Evolutionary conservation across 129 eudicot species (phyloP), one percentile per base, ranked within the genome.

Genomic region (Arctium minus): DNA sequence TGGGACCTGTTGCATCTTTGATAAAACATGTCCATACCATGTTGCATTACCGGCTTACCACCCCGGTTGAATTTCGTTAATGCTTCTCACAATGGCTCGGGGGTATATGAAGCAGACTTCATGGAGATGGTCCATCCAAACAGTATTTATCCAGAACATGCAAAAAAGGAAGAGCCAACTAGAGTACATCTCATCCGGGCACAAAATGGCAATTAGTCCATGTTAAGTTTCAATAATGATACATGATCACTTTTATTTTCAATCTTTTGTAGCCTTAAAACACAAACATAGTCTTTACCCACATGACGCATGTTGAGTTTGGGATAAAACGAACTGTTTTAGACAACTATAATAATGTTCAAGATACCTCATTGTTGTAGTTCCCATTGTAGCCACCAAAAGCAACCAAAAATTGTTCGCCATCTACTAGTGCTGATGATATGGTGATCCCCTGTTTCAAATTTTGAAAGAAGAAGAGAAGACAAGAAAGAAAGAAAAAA

Each of bases 381-480:
- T 90, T 90, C 73, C 99, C 99, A 74, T 93, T 96, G 89, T 96
- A 96, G 74, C 99, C 99, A 85, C 99, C 99, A 81, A 91, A 96
- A 6, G 98, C 92, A 75, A 96, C 85, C 96, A 96, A 89, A 79
- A 80, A 84, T 35, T 82, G 89, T 80, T 93, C 94, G 32, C 92
- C 95, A 15, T 89, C 89, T 79, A 91, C 68, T 33, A 81, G 30
- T 65, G 97, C 91, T 4, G 92, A 87, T 11, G 95, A 93, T 72
- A 96, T 71, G 79, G 90, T 93, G 83, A 96, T 86, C 33, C 99
- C 99, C 99, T 96, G 91, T 85, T 89, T 65, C 72, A 75, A 74
- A 44, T 72, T 37, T 30, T 27, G 30, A 75, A 68, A 79, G 15
- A 68, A 79, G 15, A 70, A 77, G 31, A 46, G 30, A 44, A 74